phyloP scores from a whole-genome alignment of 257 asterid species.

The Gardenia jasminoides region DNA sequence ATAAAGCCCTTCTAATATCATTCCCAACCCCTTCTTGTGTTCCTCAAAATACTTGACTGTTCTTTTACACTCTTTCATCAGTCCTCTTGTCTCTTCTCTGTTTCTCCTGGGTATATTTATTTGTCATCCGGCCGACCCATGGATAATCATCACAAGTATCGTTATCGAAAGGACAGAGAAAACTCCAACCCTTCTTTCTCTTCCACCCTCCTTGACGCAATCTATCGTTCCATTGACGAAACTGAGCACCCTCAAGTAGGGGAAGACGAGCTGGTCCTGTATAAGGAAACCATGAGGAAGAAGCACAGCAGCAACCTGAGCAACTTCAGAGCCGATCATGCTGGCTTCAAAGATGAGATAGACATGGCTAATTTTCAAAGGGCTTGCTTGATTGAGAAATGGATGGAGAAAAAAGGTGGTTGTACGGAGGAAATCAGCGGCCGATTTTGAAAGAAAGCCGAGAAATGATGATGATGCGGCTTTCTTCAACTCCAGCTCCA shows the following conservation, averaged over 20 bases:
- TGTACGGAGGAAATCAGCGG: conserved; percentile 45
- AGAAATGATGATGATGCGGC: conserved; percentile 25
- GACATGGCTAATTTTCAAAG: conserved; percentile 61
- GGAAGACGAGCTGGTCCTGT: conserved; percentile 30
- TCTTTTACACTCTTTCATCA: background rate
- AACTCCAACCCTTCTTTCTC: conserved; percentile 61
- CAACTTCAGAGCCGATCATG: conserved; percentile 1
- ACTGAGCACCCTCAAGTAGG: conserved; percentile 17
- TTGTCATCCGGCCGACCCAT: background rate
- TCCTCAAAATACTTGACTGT: conserved; percentile 10
- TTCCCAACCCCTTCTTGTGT: conserved; percentile 21
- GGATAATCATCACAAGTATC: conserved; percentile 21
- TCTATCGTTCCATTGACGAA: conserved; percentile 71
- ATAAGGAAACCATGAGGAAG: conserved; percentile 43
- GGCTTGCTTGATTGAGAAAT: conserved; percentile 74
- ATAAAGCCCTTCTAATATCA: conserved; percentile 33
- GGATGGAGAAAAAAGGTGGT: conserved; percentile 75
- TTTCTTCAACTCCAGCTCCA: conserved; percentile 57
- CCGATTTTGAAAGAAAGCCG: conserved; percentile 44
- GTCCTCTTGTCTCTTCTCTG: background rate
- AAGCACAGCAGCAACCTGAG: conserved; percentile 26
- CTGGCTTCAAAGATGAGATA: conserved; percentile 33
- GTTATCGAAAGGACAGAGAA: conserved; percentile 20
- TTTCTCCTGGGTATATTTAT: background rate
- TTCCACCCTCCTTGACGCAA: conserved; percentile 69